These are phyloP conservation scores for Mycena rosella DNA, from an alignment of 768 basidiomycete species.

Conservation along the genomic window DNA sequence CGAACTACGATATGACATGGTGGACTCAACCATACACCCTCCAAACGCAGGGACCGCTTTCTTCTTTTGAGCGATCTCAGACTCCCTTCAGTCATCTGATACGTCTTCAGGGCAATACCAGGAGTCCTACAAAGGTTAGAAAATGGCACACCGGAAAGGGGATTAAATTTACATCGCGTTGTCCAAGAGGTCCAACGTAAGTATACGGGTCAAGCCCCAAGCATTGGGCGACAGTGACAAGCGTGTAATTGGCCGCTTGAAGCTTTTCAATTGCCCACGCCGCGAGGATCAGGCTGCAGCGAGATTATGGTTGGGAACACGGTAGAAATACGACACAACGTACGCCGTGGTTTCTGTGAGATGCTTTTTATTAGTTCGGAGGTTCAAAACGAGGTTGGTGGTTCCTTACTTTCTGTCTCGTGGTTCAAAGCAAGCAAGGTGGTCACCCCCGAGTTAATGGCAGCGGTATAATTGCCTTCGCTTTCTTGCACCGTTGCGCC, in stretches of 20 bases:
- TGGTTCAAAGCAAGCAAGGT: conserved; percentile 53
- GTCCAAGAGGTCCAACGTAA: background rate
- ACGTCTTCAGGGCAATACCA: too few relatives aligned
- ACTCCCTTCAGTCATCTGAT: too few relatives aligned
- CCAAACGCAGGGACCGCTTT: too few relatives aligned
- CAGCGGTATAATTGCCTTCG: conserved; percentile 46
- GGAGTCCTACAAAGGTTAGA: too few relatives aligned
- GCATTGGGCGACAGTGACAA: conserved; percentile 58
- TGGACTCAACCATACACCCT: too few relatives aligned
- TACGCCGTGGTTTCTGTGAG: conserved; percentile 29
- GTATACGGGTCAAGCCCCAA: conserved; percentile 52
- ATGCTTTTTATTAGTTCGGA: background rate
- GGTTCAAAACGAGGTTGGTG: background rate
- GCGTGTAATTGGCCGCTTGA: conserved; percentile 53
- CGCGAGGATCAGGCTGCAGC: conserved; percentile 15
- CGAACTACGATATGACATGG: too few relatives aligned
- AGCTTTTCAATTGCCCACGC: conserved; percentile 43
- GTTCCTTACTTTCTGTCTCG: conserved; percentile 19
- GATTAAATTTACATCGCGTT: background rate
- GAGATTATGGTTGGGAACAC: background rate
- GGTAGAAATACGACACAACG: background rate
- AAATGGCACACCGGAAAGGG: background rate
- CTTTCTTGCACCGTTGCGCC: conserved; percentile 52
- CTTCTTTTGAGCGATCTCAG: too few relatives aligned
- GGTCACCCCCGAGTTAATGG: conserved; percentile 46